Percentiles rank a stretch among this genome's conserved stretches.
Conservation (phyloP, 345 rosid species). For the Eutrema heterophyllum region DNA sequence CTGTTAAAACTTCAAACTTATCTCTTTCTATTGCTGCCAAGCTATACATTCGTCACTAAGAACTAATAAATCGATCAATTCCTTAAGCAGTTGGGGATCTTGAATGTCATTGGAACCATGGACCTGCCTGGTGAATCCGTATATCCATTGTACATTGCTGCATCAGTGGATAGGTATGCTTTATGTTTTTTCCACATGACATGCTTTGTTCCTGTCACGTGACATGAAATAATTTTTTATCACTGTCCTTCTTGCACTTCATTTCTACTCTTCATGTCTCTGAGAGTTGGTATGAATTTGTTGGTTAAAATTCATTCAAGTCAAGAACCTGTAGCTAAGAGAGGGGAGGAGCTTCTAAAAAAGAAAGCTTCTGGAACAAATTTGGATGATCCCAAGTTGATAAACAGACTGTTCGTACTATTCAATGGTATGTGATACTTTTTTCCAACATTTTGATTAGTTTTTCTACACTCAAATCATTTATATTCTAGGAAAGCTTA, state of each 20-base stretch:
- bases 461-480: neutral
- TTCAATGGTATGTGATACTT: conserved; percentile 61
- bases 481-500: neutral
- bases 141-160: conserved; percentile 74
- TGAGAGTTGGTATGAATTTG: conserved; percentile 25
- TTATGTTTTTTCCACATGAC: neutral
- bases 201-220: conserved; percentile 8
- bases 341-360: conserved; percentile 88
- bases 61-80: neutral
- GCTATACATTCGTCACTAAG: conserved; percentile 5
- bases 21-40: conserved; percentile 10
- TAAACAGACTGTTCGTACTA: conserved; percentile 59
- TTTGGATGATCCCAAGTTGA: conserved; percentile 71
- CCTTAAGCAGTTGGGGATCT: conserved; percentile 66
- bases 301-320: conserved; percentile 46
- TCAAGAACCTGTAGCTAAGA: conserved; percentile 77
- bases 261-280: conserved; percentile 1
- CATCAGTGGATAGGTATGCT: conserved; percentile 68
- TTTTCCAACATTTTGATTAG: neutral
- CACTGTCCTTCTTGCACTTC: conserved; percentile 13
- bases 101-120: conserved; percentile 81
- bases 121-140: conserved; percentile 66
- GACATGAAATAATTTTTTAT: conserved; percentile 6
- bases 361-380: conserved; percentile 66
- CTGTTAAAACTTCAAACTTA: conserved; percentile 1